Conservation (phyloP, 2,329 filamentous ascomycete genomes). For the Didymella pinodella region DNA sequence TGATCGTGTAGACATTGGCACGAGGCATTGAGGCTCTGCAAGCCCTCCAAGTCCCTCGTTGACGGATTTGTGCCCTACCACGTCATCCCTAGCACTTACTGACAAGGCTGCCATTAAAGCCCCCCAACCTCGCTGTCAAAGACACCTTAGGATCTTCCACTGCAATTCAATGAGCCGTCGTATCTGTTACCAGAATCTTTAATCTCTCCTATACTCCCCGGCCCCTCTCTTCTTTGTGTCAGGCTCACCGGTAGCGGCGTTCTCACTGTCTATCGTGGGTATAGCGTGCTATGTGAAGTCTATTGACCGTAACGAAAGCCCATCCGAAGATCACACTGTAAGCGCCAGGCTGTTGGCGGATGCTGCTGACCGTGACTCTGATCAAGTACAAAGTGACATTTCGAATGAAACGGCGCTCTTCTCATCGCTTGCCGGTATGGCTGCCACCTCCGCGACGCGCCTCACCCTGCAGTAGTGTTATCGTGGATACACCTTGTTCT, state of each 20-base stretch:
- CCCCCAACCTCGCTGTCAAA: neutral
- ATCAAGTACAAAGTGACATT: neutral
- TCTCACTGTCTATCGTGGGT: conserved; percentile 6
- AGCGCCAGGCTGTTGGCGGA: neutral
- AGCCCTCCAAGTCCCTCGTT: conserved; percentile 5
- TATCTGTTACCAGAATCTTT: neutral
- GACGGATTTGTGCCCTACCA: neutral
- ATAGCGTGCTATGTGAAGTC: conserved; percentile 2
- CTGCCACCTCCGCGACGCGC: conserved; percentile 11
- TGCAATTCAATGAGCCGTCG: neutral
- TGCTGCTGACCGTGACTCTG: neutral
- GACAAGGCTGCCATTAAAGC: neutral
- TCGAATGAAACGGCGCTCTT: neutral
- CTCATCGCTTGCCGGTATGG: neutral
- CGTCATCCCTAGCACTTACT: neutral
- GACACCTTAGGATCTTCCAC: neutral
- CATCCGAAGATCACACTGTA: neutral
- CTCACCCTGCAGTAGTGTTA: conserved; percentile 10
- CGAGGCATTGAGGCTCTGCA: conserved; percentile 14
- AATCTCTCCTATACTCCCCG: neutral
- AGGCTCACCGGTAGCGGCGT: neutral
- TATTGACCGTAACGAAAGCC: conserved; percentile 2
- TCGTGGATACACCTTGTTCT: neutral
- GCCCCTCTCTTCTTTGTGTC: neutral
- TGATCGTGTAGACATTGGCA: conserved; percentile 11